Base-by-base conservation (phyloP, 352 stramenopile genomes). In the Pythium aquatile region DNA sequence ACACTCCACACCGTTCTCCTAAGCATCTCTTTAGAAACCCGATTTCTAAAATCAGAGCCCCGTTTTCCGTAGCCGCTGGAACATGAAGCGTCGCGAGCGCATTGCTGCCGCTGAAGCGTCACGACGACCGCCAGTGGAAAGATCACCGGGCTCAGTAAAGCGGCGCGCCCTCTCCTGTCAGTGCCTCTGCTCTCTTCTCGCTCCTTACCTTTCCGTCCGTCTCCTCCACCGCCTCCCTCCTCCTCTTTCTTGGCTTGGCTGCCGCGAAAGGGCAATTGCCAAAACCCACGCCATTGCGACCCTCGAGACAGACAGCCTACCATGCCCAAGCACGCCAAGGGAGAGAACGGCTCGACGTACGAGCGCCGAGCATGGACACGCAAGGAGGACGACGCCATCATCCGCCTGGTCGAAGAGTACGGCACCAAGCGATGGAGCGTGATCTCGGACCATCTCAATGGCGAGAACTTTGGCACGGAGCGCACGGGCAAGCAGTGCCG, bases 381-480 rank as follows among this genome's bases (percentile, higher is more conserved):
- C 51, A 91, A 94, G 57, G 85, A 94, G 63, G 85, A 94, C 66
- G 85, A 94, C 52, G 80, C 81, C 7, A 94, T 94, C 65, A 90
- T 92, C 53, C 82, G 83, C 13, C 75, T 94, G 46, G 85, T 94
- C 17, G 83, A 94, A 24, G 84, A 94, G 66, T 93, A 94, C 66
- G 85, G 85, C 58, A 94, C 83, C 40, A 94, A 94, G 70, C 82
- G 85, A 61, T 94, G 85, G 85, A 89, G 77, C 63, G 83, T 94
- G 69, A 94, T 94, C 66, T 93, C 85, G 14, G 85, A 94, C 70
- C 83, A 94, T 42, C 73, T 94, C 32, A 94, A 94, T 61, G 78
- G 83, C 53, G 84, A 93, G 60, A 90, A 90, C 63, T 85, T 89
- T 76, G 84, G 84, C 59, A 93, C 85, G 16, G 85, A 93, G 61